phyloP scores from a whole-genome alignment of 306 rosid genomes.

The Pterocarpus macrocarpus region DNA sequence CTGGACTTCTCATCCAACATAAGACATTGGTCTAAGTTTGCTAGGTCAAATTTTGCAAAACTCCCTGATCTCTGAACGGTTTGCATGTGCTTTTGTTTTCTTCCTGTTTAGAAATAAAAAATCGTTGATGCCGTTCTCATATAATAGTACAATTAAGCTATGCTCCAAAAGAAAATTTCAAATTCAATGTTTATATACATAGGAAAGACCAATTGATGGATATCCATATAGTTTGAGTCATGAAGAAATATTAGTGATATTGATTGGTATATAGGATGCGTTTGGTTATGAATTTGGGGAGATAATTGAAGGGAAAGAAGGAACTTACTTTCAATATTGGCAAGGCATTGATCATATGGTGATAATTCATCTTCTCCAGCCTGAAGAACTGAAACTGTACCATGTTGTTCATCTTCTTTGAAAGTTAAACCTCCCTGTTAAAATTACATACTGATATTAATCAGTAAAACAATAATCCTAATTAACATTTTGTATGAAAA shows the following conservation, averaged over 20 bases:
- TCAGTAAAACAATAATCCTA: conserved; percentile 11
- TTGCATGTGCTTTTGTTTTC: conserved; percentile 59
- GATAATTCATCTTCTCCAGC: conserved; percentile 58
- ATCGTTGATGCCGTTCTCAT: conserved; percentile 29
- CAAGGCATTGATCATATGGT: conserved; percentile 59
- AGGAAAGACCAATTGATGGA: no score
- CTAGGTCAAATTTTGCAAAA: conserved; percentile 52
- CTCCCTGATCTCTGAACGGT: conserved; percentile 49
- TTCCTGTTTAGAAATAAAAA: conserved; percentile 54
- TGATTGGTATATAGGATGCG: neutral
- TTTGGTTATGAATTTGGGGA: no score
- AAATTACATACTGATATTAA: neutral
- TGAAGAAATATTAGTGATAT: neutral
- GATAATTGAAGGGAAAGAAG: neutral
- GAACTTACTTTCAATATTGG: conserved; percentile 62
- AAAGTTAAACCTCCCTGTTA: conserved; percentile 43
- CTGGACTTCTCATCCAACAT: conserved; percentile 40
- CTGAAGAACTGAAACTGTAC: conserved; percentile 78
- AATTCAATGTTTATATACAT: neutral
- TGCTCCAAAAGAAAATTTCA: neutral
- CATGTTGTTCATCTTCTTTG: conserved; percentile 64
- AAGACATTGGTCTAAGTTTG: conserved; percentile 40
- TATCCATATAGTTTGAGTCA: neutral
- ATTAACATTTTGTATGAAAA: conserved; percentile 15
- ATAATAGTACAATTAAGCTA: neutral